These are phyloP conservation scores for Castanea crenata DNA, from an alignment of 306 rosid species.

Conservation along the genomic window DNA sequence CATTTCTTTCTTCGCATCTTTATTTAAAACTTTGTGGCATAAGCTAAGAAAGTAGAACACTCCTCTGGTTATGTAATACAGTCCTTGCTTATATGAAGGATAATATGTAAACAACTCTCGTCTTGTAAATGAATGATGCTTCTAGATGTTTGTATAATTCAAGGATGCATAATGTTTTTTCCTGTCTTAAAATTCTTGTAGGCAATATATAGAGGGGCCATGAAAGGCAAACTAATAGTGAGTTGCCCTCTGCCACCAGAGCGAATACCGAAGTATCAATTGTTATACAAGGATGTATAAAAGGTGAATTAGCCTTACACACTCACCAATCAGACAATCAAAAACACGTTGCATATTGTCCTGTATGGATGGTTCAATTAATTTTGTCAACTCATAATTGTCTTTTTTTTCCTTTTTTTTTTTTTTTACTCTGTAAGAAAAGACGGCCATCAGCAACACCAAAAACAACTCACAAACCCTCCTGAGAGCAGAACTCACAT, in stretches of 20 bases:
- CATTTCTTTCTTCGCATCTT: too few relatives aligned
- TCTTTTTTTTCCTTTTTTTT: too few relatives aligned
- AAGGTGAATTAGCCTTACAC: background rate
- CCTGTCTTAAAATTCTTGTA: constrained; percentile 21
- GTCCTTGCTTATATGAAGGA: background rate
- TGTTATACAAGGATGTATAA: constrained; percentile 69
- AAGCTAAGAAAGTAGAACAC: background rate
- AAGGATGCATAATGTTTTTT: constrained; percentile 12
- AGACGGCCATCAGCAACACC: too few relatives aligned
- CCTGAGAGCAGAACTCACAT: too few relatives aligned
- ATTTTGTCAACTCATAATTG: too few relatives aligned
- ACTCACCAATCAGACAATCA: too few relatives aligned
- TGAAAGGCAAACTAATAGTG: constrained; percentile 88
- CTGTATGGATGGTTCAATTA: too few relatives aligned
- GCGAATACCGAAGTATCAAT: constrained; percentile 62
- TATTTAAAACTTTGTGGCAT: background rate
- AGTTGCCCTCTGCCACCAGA: constrained; percentile 69
- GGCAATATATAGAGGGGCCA: constrained; percentile 84
- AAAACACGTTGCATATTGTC: too few relatives aligned
- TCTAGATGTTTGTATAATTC: background rate
- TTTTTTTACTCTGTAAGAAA: too few relatives aligned
- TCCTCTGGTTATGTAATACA: too few relatives aligned
- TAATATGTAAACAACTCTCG: background rate
- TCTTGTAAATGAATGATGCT: background rate
- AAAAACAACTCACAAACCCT: too few relatives aligned